Conservation (phyloP, 2,329 filamentous ascomycete genomes). For the Fusarium sarcochroum region DNA sequence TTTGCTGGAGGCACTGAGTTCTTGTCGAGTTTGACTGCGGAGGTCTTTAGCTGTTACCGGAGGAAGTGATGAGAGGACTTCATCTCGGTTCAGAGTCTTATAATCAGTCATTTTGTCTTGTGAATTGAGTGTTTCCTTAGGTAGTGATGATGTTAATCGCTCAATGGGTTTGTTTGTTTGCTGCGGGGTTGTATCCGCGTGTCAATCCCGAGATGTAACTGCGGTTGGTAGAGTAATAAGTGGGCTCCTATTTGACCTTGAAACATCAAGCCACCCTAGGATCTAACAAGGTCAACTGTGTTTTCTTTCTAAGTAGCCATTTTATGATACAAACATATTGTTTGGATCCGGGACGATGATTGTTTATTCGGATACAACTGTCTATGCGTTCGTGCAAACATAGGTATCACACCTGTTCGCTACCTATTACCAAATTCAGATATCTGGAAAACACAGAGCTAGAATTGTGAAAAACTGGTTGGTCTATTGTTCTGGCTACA, state of each 20-base stretch:
- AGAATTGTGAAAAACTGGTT: not conserved
- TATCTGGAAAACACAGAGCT: not conserved
- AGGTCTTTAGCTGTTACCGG: conserved; percentile 22
- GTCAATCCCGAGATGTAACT: conserved; percentile 12
- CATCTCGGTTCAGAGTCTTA: conserved; percentile 9
- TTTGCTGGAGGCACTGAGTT: conserved; percentile 27
- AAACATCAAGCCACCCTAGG: not conserved
- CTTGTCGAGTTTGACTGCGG: conserved; percentile 15
- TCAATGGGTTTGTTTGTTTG: conserved; percentile 11
- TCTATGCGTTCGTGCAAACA: not conserved
- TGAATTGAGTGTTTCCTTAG: not conserved
- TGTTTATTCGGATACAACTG: not conserved
- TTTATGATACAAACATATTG: not conserved
- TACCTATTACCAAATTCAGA: not conserved
- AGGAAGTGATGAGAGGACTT: conserved; percentile 29
- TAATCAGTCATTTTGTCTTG: conserved; percentile 14
- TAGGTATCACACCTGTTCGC: not conserved
- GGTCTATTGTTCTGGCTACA: not conserved
- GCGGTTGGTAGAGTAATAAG: conserved; percentile 5
- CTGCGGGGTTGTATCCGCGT: conserved; percentile 11
- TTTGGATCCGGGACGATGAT: not conserved
- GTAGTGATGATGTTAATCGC: conserved; percentile 1
- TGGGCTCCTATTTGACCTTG: not conserved
- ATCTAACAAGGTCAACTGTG: not conserved
- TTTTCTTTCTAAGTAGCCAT: not conserved